Evolutionary conservation across 2,329 filamentous ascomycete genomes (phyloP), one percentile per base, ranked within the genome.

Genomic region (Penicillium palitans): DNA sequence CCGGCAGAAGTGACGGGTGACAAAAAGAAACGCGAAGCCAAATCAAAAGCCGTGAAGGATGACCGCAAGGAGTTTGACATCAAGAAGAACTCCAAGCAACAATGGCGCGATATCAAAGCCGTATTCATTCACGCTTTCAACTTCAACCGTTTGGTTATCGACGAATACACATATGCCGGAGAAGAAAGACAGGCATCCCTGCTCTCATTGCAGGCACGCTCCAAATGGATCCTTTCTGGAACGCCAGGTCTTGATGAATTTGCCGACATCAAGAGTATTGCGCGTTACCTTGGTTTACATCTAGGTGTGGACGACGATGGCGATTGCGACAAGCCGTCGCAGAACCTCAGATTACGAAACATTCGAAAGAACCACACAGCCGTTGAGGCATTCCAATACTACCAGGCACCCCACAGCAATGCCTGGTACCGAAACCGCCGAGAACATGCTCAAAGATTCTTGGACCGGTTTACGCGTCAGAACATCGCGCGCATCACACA

Each of bases 201-300:
- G 6, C 72, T 78, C 7, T 74, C 72, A 0, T 65, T 87, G 1
- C 67, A 78, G 27, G 79, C 83, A 12, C 74, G 78, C 42, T 84
- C 81, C 41, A 80, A 80, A 54, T 89, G 86, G 86, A 76, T 86
- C 7, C 73, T 89, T 2, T 89, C 86, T 0, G 87, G 84, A 3
- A 89, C 87, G 1, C 86, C 87, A 1, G 77, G 79, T 0, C 66
- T 88, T 3, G 77, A 78, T 6, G 81, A 84, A 54, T 87, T 87
- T 64, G 78, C 80, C 1, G 83, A 87, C 61, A 76, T 89, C 9
- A 84, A 86, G 52, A 79, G 78, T 17, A 84, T 88, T 57, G 84
- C 84, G 0, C 74, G 73, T 1, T 80, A 87, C 17, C 68, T 89
- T 2, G 80, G 81, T 1, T 72, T 87, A 24, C 77, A 79, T 46